Evolutionary conservation across 2,329 filamentous ascomycete genomes (phyloP), one percentile per base, ranked within the genome.

Genomic region (Zymoseptoria pseudotritici): DNA sequence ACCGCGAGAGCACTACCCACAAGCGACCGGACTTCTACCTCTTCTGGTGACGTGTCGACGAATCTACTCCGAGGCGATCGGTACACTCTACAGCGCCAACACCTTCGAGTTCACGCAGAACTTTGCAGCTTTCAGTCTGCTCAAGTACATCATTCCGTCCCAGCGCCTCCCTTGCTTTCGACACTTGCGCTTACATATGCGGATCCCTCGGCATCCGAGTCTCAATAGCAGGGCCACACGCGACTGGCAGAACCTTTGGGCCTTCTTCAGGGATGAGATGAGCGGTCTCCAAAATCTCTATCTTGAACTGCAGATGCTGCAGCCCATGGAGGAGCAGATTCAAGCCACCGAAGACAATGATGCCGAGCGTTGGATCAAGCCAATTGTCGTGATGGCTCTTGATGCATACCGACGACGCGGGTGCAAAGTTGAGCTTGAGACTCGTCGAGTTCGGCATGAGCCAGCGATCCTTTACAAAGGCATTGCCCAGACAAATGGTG

Each of bases 91-190:
- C 65, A 68, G 60, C 53, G 62, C 64, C 56, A 72, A 72, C 63
- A 66, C 65, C 4, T 72, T 72, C 62, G 68, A 71, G 42, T 71
- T 71, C 64, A 70, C 67, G 3, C 68, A 71, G 52, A 71, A 69
- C 55, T 67, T 67, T 24, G 69, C 66, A 21, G 69, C 69, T 6
- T 70, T 72, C 59, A 68, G 66, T 17, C 69, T 72, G 54, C 61
- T 72, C 22, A 69, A 66, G 53, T 54, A 65, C 61, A 71, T 68
- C 61, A 60, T 71, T 4, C 71, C 71, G 4, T 60, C 62, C 10
- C 66, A 67, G 46, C 65, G 71, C 11, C 62, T 72, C 2, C 59
- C 59, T 13, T 62, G 58, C 22, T 63, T 72, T 13, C 68, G 71
- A 9, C 65, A 67, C 36, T 67, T 72, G 50, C 66, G 69, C 19